phyloP scores from a whole-genome alignment of 345 rosid species.

The Gossypium raimondii region DNA sequence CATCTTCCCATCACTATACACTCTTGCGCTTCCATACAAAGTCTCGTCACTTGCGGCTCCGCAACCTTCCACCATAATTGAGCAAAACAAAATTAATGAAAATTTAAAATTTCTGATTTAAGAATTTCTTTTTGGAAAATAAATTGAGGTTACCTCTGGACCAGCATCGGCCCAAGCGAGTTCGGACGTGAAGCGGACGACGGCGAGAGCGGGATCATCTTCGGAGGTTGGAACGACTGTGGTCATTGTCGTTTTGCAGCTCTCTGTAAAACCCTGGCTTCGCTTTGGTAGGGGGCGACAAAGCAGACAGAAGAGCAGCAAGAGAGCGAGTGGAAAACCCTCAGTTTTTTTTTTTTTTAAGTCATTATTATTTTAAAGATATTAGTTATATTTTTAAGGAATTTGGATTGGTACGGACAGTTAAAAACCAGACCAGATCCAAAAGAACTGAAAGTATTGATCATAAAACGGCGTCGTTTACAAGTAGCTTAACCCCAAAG shows the following conservation, averaged over 20 bases:
- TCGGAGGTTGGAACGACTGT: constrained; percentile 92
- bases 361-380: no score
- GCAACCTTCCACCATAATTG: constrained; percentile 40
- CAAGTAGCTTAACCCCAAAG: not conserved
- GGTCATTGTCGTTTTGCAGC: constrained; percentile 43
- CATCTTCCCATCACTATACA: constrained; percentile 55
- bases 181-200: constrained; percentile 86
- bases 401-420: no score
- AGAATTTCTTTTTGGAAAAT: not conserved
- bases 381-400: no score
- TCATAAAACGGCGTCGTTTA: not conserved
- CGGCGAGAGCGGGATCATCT: constrained; percentile 82
- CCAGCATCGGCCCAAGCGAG: constrained; percentile 99
- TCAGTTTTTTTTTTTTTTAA: no score
- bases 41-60: constrained; percentile 67
- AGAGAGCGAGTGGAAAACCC: not conserved
- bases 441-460: no score
- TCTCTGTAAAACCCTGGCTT: constrained; percentile 21
- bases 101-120: not conserved
- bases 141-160: constrained; percentile 55
- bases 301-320: constrained; percentile 17
- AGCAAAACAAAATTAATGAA: not conserved
- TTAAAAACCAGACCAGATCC: not conserved
- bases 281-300: constrained; percentile 17
- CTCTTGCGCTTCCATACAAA: constrained; percentile 78